Evolutionary conservation across 2,329 filamentous ascomycete genomes (phyloP), one percentile per base, ranked within the genome.

Genomic region (Trichophyton verrucosum): DNA sequence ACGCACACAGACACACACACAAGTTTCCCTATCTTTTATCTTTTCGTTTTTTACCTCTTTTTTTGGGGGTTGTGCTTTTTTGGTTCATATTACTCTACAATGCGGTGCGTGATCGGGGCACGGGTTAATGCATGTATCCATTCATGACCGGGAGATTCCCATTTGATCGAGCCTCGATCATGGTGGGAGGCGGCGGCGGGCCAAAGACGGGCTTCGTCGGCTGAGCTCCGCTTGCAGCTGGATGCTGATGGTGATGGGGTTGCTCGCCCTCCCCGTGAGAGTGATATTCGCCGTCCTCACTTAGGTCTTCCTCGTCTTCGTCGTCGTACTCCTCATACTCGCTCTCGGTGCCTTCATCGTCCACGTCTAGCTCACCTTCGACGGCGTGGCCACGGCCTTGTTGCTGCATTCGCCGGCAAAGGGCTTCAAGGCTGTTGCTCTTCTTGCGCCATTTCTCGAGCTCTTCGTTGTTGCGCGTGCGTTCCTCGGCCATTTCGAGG

Each of bases 341-440:
- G 58, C 69, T 76, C 69, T 74, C 79, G 64, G 71, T 75, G 65
- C 72, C 76, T 57, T 78, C 72, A 66, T 81, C 75, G 65, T 81
- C 73, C 36, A 63, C 63, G 72, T 84, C 85, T 65, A 82, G 78
- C 65, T 82, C 82, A 65, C 78, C 81, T 61, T 78, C 81, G 76
- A 83, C 79, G 61, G 84, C 85, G 62, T 88, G 82, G 60, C 90
- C 90, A 63, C 92, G 86, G 15, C 92, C 91, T 70, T 96, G 91
- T 66, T 89, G 88, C 74, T 97, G 92, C 90, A 97, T 96, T 68
- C 91, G 89, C 64, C 94, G 88, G 75, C 95, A 96, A 68, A 97
- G 88, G 71, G 89, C 91, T 75, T 92, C 92, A 61, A 99, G 84
- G 74, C 95, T 95, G 64, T 90, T 87, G 68, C 91, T 90, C 79